Percentiles rank a stretch among this genome's conserved stretches.
Evolutionary conservation across 2,329 filamentous ascomycete genomes (phyloP).

Genomic region (Neurospora sp.): DNA sequence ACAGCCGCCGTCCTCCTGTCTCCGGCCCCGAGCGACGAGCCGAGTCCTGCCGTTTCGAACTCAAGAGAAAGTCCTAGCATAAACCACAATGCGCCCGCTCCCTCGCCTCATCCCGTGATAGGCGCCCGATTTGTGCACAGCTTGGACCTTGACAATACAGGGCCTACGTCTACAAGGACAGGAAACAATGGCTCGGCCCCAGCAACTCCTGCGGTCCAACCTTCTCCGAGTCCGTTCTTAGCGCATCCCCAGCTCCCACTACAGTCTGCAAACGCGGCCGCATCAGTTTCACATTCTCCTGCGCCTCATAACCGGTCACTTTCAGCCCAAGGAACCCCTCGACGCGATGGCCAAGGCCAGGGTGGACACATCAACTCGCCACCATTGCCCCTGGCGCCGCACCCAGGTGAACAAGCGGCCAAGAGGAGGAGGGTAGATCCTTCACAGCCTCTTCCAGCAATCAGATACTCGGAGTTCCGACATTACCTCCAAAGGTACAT

Average conservation of each 20-base stretch:
- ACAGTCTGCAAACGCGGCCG: not conserved
- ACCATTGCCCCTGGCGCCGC: not conserved
- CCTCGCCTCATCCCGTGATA: slow-evolving; percentile 13
- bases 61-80: slow-evolving; percentile 26
- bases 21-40: slow-evolving; percentile 53
- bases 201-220: not conserved
- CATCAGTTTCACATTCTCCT: not conserved
- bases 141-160: not conserved
- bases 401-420: not conserved
- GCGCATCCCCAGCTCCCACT: not conserved
- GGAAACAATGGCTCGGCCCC: not conserved
- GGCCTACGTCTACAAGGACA: not conserved
- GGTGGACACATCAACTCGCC: not conserved
- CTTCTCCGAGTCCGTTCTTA: not conserved
- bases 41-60: slow-evolving; percentile 34
- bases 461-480: not conserved
- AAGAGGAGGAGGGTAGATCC: not conserved
- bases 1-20: slow-evolving; percentile 40
- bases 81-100: not conserved
- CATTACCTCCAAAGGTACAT: not conserved
- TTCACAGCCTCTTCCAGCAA: not conserved
- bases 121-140: slow-evolving; percentile 19
- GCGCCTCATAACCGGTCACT: not conserved
- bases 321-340: not conserved
- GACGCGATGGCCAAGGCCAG: not conserved